Base-by-base conservation (phyloP, 148 eudicot genomes). In the Suaeda aralocaspica region DNA sequence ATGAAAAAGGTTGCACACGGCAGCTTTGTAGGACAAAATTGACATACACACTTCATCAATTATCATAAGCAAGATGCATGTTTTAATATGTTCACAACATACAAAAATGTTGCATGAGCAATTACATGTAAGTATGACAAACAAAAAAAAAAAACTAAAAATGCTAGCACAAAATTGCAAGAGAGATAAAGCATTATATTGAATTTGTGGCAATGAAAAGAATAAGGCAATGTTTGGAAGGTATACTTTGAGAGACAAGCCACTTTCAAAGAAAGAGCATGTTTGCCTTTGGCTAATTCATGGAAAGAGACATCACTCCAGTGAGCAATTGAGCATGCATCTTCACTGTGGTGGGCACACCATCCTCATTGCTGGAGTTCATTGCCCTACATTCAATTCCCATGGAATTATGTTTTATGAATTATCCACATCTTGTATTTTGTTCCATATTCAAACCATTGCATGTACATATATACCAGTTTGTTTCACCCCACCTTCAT, bases 271-370 rank as follows among this genome's bases (percentile, higher is more conserved):
- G 67, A 29, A 46, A 33, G 58, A 51, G 42, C 72, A 36, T 68
- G 73, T 51, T 61, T 66, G 55, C 22, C 22, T 50, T 28, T 33
- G 31, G 41, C 2, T 36, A 19, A 21, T 29, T 28, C 18, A 45
- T 28, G 34, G 78, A 63, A 53, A 75, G 42, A 7, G 78, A 76
- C 58, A 45, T 42, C 7, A 44, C 76, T 56, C 55, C 36, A n/a
- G 52, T 59, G 69, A 31, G 79, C 53, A 49, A 39, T n/a, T 39
- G 44, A 3, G 53, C 53, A 45, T 49, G 7, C 70, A 64, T 70
- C 64, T 53, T 45, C 25, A 42, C 44, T 63, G 9, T 34, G 31
- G 71, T 76, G 74, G 67, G 59, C 75, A 58, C 79, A 64, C 59
- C 31, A 56, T 55, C 22, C 70, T 45, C 36, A 63, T 70, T 68